Conservation (phyloP, 2,329 filamentous ascomycete genomes). For the Fusarium odoratissimum region DNA sequence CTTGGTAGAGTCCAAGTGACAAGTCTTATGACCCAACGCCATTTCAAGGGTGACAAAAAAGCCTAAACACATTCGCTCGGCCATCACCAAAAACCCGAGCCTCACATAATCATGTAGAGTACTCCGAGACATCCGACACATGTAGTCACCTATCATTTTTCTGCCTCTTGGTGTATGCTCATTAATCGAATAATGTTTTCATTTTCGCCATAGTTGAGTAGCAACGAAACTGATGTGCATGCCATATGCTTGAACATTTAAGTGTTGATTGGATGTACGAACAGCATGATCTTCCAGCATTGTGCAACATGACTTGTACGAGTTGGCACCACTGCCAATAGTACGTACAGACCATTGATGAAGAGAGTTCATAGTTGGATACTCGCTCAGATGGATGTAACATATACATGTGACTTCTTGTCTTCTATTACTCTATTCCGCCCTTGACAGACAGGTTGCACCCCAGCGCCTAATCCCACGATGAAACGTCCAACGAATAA, state of each 20-base stretch:
- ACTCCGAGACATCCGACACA: conserved; percentile 8
- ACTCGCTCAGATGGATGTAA: no score
- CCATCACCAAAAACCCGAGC: conserved; percentile 11
- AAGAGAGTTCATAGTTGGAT: neutral
- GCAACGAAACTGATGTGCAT: neutral
- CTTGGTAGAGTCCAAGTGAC: neutral
- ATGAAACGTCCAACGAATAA: neutral
- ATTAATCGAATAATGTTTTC: neutral
- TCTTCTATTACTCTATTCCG: neutral
- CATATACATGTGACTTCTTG: neutral
- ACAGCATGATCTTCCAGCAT: neutral
- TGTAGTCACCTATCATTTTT: neutral
- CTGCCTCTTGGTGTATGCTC: neutral
- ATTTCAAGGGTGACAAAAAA: conserved; percentile 8
- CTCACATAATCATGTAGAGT: neutral
- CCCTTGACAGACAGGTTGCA: no score
- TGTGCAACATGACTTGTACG: neutral
- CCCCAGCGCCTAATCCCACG: neutral
- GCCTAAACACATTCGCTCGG: conserved; percentile 1
- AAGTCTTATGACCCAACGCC: neutral
- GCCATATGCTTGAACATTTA: neutral
- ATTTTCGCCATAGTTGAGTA: neutral
- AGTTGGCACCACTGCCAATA: neutral
- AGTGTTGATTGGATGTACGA: neutral
- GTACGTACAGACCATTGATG: neutral